These are phyloP conservation scores for Thielaviopsis musarum DNA, from an alignment of 2,329 filamentous ascomycete genomes.

Conservation along the genomic window DNA sequence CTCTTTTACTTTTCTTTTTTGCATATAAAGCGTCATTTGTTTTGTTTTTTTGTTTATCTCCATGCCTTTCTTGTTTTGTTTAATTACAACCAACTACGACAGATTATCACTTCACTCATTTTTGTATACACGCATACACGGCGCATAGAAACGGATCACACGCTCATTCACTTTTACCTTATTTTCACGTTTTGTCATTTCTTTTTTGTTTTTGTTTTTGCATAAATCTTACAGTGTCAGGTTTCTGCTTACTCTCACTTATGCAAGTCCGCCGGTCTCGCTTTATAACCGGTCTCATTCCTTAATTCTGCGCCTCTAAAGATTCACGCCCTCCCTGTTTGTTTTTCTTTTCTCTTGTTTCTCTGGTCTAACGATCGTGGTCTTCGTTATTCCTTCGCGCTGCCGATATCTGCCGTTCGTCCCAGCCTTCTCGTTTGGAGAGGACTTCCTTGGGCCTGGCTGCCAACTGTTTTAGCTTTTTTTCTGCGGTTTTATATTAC, in stretches of 20 bases:
- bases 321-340: background rate
- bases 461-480: no score
- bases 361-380: background rate
- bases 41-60: background rate
- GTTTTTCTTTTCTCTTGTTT: background rate
- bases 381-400: background rate
- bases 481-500: no score
- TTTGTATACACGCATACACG: background rate
- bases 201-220: background rate
- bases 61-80: background rate
- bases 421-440: no score
- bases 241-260: background rate
- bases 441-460: no score
- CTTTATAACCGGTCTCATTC: background rate
- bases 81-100: background rate
- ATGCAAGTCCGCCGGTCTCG: background rate
- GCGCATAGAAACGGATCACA: no score
- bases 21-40: background rate
- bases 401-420: no score
- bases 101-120: background rate
- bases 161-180: no score
- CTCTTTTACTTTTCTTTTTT: background rate
- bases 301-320: background rate
- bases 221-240: background rate
- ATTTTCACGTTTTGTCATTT: background rate